Evolutionary conservation across 495 filamentous ascomycete species (phyloP).

Genomic region (Astrothelium subdiscretum): DNA sequence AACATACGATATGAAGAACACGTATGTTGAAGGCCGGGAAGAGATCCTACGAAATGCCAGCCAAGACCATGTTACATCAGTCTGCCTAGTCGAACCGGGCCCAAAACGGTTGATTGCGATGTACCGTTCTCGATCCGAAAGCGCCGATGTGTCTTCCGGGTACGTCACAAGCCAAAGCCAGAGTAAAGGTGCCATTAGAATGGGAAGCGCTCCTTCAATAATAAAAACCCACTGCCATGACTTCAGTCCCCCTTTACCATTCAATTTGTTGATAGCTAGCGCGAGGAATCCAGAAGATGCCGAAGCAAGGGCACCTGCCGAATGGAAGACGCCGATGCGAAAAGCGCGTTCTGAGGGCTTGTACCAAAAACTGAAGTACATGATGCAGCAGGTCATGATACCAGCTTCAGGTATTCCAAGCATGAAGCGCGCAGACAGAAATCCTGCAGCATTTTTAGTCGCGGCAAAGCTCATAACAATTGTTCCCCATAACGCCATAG

Average conservation of each 20-base stretch:
- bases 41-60: not conserved
- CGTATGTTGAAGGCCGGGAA: not conserved
- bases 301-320: constrained; percentile 3
- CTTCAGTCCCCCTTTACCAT: constrained; percentile 3
- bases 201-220: constrained; percentile 6
- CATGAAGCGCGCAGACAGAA: not conserved
- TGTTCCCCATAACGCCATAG: not conserved
- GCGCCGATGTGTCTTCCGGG: constrained; percentile 3
- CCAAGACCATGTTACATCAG: constrained; percentile 7
- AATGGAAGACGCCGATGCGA: constrained; percentile 8
- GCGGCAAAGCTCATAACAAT: constrained; percentile 4
- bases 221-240: constrained; percentile 5
- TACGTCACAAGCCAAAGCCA: constrained; percentile 6
- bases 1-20: not conserved
- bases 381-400: constrained; percentile 1
- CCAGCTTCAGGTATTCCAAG: constrained; percentile 8
- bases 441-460: not conserved
- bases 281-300: constrained; percentile 4
- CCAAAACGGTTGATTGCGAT: constrained; percentile 12
- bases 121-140: constrained; percentile 10
- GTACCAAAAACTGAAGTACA: constrained; percentile 12
- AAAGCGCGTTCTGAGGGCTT: constrained; percentile 7
- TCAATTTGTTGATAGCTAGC: constrained; percentile 1
- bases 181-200: not conserved
- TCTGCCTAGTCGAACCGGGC: constrained; percentile 6